These are phyloP conservation scores for Collybiopsis confluens DNA, from an alignment of 768 basidiomycete genomes.

Conservation along the genomic window DNA sequence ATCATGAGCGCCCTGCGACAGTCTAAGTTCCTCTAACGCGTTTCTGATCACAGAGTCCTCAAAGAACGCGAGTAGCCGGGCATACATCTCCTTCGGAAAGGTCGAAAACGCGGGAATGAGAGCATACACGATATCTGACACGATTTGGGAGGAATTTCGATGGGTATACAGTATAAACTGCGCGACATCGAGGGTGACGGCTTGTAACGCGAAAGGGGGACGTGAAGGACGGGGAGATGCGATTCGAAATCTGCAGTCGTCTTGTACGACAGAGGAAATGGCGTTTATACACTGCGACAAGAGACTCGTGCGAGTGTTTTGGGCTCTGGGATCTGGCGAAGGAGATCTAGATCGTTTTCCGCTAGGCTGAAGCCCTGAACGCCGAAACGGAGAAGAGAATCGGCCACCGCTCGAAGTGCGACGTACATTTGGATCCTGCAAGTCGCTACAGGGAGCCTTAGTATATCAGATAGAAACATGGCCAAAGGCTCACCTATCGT, in stretches of 20 bases:
- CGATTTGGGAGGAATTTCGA: slow-evolving; percentile 43
- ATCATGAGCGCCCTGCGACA: slow-evolving; percentile 24
- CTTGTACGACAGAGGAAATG: slow-evolving; percentile 58
- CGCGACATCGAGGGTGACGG: slow-evolving; percentile 66
- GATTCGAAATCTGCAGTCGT: slow-evolving; percentile 70
- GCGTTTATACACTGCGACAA: slow-evolving; percentile 56
- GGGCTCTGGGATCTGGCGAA: slow-evolving; percentile 33
- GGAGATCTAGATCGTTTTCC: slow-evolving; percentile 49
- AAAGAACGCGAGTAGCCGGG: slow-evolving; percentile 63
- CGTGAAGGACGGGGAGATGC: slow-evolving; percentile 54
- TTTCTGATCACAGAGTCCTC: slow-evolving; percentile 56
- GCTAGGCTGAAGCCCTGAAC: slow-evolving; percentile 37
- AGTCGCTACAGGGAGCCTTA: not conserved
- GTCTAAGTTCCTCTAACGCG: slow-evolving; percentile 43
- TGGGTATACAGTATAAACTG: slow-evolving; percentile 58
- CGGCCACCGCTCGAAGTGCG: slow-evolving; percentile 15
- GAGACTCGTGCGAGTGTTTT: slow-evolving; percentile 41
- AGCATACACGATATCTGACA: slow-evolving; percentile 60
- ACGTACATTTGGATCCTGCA: not conserved
- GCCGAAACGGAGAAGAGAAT: slow-evolving; percentile 40
- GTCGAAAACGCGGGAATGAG: slow-evolving; percentile 73
- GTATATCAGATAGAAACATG: not conserved
- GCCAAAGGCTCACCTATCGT: slow-evolving; percentile 37
- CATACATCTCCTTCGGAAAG: slow-evolving; percentile 59
- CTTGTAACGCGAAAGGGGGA: slow-evolving; percentile 77